These are phyloP conservation scores for Corymbia calophylla DNA, from an alignment of 441 rosid genomes.

Conservation along the genomic window DNA sequence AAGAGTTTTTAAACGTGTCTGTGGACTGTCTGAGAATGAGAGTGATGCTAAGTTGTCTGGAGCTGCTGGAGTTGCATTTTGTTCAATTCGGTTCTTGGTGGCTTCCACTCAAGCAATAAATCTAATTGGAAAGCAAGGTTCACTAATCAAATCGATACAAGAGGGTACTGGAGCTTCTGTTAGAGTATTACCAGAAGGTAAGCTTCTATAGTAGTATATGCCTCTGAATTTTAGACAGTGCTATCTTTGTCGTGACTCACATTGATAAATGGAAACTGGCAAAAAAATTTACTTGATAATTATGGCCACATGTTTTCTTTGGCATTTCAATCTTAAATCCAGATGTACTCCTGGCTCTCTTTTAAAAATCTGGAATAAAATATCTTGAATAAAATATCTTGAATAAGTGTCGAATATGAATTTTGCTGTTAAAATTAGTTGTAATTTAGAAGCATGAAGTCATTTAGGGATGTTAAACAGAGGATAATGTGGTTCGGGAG, in stretches of 20 bases:
- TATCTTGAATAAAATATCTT: neutral
- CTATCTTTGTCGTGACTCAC: neutral
- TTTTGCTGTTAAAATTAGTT: neutral
- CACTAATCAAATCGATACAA: constrained; percentile 66
- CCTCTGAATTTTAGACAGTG: neutral
- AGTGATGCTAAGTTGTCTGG: constrained; percentile 30
- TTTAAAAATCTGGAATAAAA: neutral
- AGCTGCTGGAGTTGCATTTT: constrained; percentile 42
- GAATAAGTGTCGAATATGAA: neutral
- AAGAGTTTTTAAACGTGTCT: constrained; percentile 67
- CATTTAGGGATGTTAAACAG: neutral
- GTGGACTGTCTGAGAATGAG: constrained; percentile 47
- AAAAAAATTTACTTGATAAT: neutral
- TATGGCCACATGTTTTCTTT: neutral
- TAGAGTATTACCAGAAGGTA: constrained; percentile 73
- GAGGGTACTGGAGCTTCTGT: constrained; percentile 71
- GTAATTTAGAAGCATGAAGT: neutral
- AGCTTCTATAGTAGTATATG: neutral
- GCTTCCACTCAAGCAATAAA: constrained; percentile 85
- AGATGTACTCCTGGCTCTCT: neutral
- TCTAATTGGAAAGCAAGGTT: constrained; percentile 88
- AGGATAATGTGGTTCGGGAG: neutral
- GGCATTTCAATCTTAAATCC: neutral
- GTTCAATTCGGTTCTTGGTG: constrained; percentile 61
- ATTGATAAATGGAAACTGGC: neutral